Conservation (phyloP, 177 flowering plant genomes). For the Vitis hybrid region DNA sequence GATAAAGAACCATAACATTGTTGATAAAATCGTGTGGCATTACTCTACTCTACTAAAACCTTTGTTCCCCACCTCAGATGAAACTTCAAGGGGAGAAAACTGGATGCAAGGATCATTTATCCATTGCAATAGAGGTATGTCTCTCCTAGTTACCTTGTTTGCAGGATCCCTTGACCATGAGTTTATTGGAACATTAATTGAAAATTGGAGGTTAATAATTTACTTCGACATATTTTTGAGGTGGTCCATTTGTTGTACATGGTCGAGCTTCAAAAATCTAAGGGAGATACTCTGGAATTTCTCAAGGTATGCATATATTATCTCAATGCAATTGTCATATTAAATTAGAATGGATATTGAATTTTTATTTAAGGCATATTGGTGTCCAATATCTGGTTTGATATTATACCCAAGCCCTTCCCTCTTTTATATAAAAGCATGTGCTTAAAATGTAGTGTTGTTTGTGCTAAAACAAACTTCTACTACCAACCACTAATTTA, state of each 20-base stretch:
- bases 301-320: constrained; percentile 63
- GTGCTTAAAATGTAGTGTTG: too few species aligned
- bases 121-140: constrained; percentile 88
- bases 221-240: constrained; percentile 64
- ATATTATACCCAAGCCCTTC: too few species aligned
- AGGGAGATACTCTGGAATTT: constrained; percentile 96
- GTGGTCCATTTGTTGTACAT: constrained; percentile 94
- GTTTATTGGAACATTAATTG: background rate
- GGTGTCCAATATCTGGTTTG: too few species aligned
- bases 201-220: constrained; percentile 1
- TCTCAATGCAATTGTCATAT: constrained; percentile 3
- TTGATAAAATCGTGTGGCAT: background rate
- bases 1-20: background rate
- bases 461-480: too few species aligned
- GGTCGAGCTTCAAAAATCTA: constrained; percentile 93
- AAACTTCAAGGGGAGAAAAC: constrained; percentile 85
- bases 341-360: background rate
- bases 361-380: background rate
- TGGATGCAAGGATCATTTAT: constrained; percentile 93
- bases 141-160: background rate
- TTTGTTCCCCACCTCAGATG: constrained; percentile 45
- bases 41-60: background rate
- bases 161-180: background rate
- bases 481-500: too few species aligned
- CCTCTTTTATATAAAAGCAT: too few species aligned